phyloP scores from a whole-genome alignment of 345 rosid species.

The Cochlearia excelsa region DNA sequence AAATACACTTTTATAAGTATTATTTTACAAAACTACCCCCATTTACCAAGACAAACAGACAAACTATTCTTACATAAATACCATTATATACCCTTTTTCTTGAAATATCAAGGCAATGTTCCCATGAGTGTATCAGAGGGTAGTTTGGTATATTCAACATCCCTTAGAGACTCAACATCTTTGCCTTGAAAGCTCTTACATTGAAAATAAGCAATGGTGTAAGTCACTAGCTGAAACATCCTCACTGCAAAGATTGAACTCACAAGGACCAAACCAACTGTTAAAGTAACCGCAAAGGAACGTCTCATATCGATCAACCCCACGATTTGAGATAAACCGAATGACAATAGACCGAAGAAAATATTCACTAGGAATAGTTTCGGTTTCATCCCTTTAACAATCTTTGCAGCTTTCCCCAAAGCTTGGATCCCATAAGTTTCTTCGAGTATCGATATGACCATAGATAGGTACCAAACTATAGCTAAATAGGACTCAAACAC shows the following conservation, averaged over 20 bases:
- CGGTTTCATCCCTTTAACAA: conserved; percentile 46
- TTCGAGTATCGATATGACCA: conserved; percentile 57
- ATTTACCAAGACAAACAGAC: conserved; percentile 4
- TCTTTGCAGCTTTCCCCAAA: conserved; percentile 53
- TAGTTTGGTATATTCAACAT: conserved; percentile 41
- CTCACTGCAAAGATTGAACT: conserved; percentile 21
- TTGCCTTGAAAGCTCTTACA: conserved; percentile 51
- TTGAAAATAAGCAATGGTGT: conserved; percentile 45
- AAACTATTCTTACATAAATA: neutral
- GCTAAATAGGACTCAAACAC: conserved; percentile 39
- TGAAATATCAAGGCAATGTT: conserved; percentile 22
- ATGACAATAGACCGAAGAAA: conserved; percentile 18
- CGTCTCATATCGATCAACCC: conserved; percentile 4
- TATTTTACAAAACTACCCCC: too few species aligned
- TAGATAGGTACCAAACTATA: conserved; percentile 47
- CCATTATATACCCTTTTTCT: neutral
- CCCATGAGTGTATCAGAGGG: conserved; percentile 17
- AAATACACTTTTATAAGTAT: too few species aligned
- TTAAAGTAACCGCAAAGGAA: conserved; percentile 1
- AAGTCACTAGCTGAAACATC: conserved; percentile 42
- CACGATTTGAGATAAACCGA: conserved; percentile 13
- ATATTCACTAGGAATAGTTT: conserved; percentile 52
- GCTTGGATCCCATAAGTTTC: conserved; percentile 51
- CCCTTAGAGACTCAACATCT: conserved; percentile 40
- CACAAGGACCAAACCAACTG: conserved; percentile 32